These are phyloP conservation scores for Calycina herbarum DNA, from an alignment of 2,329 filamentous ascomycete species.

Conservation along the genomic window DNA sequence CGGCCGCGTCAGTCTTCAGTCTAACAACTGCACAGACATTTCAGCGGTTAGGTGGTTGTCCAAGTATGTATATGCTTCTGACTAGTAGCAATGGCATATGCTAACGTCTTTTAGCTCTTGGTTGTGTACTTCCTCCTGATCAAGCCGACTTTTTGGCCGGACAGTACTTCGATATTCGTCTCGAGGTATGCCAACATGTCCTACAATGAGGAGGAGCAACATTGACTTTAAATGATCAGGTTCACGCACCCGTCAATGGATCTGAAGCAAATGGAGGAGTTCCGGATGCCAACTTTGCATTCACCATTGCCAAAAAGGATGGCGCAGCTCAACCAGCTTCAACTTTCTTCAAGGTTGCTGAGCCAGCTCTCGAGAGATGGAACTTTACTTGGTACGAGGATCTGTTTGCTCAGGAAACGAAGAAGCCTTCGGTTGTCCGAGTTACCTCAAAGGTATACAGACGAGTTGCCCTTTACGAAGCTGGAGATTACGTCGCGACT, in stretches of 20 bases:
- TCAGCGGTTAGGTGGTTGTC: conserved; percentile 60
- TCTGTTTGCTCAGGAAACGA: conserved; percentile 72
- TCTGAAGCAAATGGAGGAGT: conserved; percentile 69
- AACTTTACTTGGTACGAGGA: conserved; percentile 85
- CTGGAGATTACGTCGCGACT: conserved; percentile 75
- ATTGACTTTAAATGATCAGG: conserved; percentile 31
- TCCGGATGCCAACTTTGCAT: conserved; percentile 73
- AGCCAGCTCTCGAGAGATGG: conserved; percentile 78
- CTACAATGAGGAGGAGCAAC: not conserved
- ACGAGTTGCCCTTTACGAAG: conserved; percentile 72
- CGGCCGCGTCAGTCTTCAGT: conserved; percentile 40
- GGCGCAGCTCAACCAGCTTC: conserved; percentile 54
- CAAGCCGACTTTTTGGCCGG: conserved; percentile 79
- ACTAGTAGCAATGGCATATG: conserved; percentile 9
- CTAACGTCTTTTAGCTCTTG: conserved; percentile 43
- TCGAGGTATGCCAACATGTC: conserved; percentile 50
- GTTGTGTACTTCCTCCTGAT: conserved; percentile 61
- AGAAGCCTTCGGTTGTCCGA: conserved; percentile 71
- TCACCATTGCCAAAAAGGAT: conserved; percentile 69
- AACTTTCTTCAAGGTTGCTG: conserved; percentile 67
- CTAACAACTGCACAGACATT: conserved; percentile 56
- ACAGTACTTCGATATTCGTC: conserved; percentile 80
- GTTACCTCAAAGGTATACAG: conserved; percentile 80
- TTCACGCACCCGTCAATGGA: conserved; percentile 79
- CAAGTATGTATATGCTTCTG: conserved; percentile 30